A percentile compares a stretch with the other conserved stretches of the same genome.
Evolutionary conservation across 2,329 filamentous ascomycete genomes (phyloP).

Genomic region (Paraphoma chrysanthemicola): DNA sequence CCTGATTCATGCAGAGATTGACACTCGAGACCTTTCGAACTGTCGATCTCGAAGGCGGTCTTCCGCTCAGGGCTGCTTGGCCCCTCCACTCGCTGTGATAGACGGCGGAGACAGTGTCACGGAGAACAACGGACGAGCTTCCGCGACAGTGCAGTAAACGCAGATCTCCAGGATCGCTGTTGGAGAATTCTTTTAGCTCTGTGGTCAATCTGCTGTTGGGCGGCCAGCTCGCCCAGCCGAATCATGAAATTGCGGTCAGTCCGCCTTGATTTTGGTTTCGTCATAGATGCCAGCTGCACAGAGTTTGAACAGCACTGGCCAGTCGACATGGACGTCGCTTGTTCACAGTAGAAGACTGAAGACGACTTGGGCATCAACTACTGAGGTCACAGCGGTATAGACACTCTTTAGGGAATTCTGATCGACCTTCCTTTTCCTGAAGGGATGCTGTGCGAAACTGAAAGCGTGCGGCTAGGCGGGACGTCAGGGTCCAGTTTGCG

Average conservation of each 20-base stretch:
- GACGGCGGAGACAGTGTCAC: not conserved
- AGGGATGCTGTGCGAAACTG: not conserved
- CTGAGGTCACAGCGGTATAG: not conserved
- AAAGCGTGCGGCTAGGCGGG: not conserved
- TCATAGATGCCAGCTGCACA: too few relatives aligned
- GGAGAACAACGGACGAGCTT: not conserved
- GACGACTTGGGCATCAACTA: not conserved
- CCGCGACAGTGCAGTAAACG: too few relatives aligned
- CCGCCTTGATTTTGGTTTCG: not conserved
- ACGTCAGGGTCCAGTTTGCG: conserved; percentile 12
- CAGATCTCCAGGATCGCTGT: too few relatives aligned
- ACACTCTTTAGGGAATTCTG: not conserved
- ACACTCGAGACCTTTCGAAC: not conserved
- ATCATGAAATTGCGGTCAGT: not conserved
- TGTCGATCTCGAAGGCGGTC: not conserved
- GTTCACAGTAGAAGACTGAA: not conserved
- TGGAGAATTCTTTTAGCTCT: not conserved
- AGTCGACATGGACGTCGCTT: too few relatives aligned
- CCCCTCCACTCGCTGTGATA: not conserved
- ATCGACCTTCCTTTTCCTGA: not conserved
- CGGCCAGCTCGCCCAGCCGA: not conserved
- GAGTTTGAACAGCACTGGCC: too few relatives aligned
- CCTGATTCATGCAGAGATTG: not conserved
- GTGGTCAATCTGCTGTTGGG: not conserved
- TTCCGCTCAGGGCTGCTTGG: not conserved